phyloP scores from a whole-genome alignment of 2,329 filamentous ascomycete genomes.

The Bipolaris bicolor region DNA sequence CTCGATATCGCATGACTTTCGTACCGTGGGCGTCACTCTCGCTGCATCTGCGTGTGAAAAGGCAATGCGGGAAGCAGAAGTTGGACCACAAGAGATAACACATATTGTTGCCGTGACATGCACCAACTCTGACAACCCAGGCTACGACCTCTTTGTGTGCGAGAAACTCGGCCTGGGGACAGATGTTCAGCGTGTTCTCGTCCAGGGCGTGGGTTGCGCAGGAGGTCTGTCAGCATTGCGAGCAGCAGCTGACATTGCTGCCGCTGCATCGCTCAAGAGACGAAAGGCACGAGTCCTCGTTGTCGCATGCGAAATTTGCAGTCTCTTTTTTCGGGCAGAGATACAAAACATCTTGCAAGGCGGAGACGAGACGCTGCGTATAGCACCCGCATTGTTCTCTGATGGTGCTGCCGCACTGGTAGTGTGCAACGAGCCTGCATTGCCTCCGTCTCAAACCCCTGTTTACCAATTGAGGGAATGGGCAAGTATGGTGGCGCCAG shows the following conservation, averaged over 20 bases:
- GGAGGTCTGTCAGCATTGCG: conserved; percentile 46
- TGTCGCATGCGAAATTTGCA: conserved; percentile 64
- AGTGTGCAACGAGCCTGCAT: conserved; percentile 67
- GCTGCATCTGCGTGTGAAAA: conserved; percentile 41
- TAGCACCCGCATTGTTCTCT: conserved; percentile 71
- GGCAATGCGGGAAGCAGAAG: conserved; percentile 40
- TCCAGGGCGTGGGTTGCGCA: conserved; percentile 50
- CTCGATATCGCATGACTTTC: conserved; percentile 38
- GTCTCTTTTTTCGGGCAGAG: conserved; percentile 66
- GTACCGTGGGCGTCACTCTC: conserved; percentile 39
- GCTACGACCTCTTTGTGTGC: conserved; percentile 49
- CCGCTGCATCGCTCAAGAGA: conserved; percentile 65
- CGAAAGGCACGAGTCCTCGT: conserved; percentile 69
- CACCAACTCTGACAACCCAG: conserved; percentile 48
- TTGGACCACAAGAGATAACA: conserved; percentile 38
- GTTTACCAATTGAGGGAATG: conserved; percentile 69
- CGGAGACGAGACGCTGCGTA: conserved; percentile 61
- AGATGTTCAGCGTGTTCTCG: conserved; percentile 43
- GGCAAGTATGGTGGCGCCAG: conserved; percentile 67
- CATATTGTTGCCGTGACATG: conserved; percentile 50
- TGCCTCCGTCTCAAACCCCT: conserved; percentile 36
- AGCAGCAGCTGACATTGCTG: conserved; percentile 67
- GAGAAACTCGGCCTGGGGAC: conserved; percentile 37
- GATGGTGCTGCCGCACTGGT: conserved; percentile 72
- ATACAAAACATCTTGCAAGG: conserved; percentile 62